Percentiles rank a stretch among this genome's conserved stretches.
phyloP scores from a whole-genome alignment of 805 yeast genomes.

The Candida maris region DNA sequence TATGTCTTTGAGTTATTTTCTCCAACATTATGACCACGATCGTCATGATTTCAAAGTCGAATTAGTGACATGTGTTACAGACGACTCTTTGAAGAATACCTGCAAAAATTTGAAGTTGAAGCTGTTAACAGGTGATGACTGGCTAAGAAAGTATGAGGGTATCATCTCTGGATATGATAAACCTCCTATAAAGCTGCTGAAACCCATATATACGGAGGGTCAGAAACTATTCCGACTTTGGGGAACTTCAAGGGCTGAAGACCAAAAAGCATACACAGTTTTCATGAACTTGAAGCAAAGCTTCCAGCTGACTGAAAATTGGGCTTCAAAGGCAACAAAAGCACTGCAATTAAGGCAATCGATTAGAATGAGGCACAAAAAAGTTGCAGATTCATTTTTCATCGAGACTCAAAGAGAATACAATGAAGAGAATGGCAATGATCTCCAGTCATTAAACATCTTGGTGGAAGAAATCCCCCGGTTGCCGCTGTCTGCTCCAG shows the following conservation, averaged over 20 bases:
- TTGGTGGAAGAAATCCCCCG: conserved; percentile 46
- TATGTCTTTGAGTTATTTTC: conserved; percentile 32
- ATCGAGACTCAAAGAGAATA: conserved; percentile 22
- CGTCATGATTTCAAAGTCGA: conserved; percentile 33
- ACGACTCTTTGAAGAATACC: conserved; percentile 45
- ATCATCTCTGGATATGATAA: conserved; percentile 38
- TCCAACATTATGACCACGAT: conserved; percentile 16
- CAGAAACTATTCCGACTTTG: conserved; percentile 39
- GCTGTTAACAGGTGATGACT: conserved; percentile 44
- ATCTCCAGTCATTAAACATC: conserved; percentile 32
- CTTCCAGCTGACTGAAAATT: conserved; percentile 43
- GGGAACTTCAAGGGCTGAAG: not conserved
- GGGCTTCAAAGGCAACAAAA: conserved; percentile 54
- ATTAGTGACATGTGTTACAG: conserved; percentile 46
- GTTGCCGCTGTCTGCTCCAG: conserved; percentile 51
- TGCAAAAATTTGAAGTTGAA: conserved; percentile 37
- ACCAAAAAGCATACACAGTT: conserved; percentile 10
- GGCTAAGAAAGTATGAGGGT: conserved; percentile 47
- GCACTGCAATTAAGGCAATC: conserved; percentile 50
- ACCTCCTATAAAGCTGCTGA: conserved; percentile 46
- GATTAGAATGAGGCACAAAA: conserved; percentile 39
- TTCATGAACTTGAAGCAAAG: conserved; percentile 37
- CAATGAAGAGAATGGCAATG: conserved; percentile 9
- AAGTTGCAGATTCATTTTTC: conserved; percentile 2
- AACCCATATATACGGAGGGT: conserved; percentile 49